These are phyloP conservation scores for Odontarrhena argentea DNA, from an alignment of 345 rosid species.

Conservation along the genomic window DNA sequence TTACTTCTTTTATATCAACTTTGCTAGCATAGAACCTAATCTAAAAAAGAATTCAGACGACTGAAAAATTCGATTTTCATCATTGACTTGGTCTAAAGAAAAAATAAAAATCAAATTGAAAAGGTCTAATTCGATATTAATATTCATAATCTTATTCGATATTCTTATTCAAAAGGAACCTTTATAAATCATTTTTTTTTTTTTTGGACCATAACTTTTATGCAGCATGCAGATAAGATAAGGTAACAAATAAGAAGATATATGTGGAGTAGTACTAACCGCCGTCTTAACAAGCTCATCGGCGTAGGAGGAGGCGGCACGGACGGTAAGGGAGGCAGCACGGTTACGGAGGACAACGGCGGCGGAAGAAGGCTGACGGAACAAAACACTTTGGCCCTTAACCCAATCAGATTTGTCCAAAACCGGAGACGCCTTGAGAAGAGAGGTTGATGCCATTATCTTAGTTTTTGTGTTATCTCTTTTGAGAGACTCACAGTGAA, in stretches of 20 bases:
- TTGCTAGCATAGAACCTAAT: no score
- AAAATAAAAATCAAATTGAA: no score
- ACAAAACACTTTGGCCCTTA: slow-evolving; percentile 62
- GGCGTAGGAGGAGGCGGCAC: slow-evolving; percentile 79
- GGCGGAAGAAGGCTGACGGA: slow-evolving; percentile 65
- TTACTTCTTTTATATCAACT: no score
- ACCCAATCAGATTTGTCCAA: slow-evolving; percentile 84
- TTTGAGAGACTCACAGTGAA: slow-evolving; percentile 36
- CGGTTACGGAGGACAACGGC: slow-evolving; percentile 54
- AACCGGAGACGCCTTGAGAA: slow-evolving; percentile 80
- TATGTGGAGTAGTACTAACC: slow-evolving; percentile 47
- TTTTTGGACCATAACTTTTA: neutral
- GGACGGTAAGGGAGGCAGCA: slow-evolving; percentile 56
- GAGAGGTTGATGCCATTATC: slow-evolving; percentile 82
- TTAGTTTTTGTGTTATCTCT: slow-evolving; percentile 20
- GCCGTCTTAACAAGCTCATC: slow-evolving; percentile 98
- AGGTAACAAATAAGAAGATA: slow-evolving; percentile 8
- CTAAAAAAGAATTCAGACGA: no score
- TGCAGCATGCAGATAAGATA: slow-evolving; percentile 28
- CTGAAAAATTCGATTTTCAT: no score
- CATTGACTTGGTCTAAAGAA: no score
- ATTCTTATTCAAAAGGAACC: neutral
- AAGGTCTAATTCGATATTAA: no score
- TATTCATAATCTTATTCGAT: neutral
- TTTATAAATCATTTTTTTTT: no score